phyloP scores from a whole-genome alignment of 257 asterid genomes.

The Ajuga chamaepitys region DNA sequence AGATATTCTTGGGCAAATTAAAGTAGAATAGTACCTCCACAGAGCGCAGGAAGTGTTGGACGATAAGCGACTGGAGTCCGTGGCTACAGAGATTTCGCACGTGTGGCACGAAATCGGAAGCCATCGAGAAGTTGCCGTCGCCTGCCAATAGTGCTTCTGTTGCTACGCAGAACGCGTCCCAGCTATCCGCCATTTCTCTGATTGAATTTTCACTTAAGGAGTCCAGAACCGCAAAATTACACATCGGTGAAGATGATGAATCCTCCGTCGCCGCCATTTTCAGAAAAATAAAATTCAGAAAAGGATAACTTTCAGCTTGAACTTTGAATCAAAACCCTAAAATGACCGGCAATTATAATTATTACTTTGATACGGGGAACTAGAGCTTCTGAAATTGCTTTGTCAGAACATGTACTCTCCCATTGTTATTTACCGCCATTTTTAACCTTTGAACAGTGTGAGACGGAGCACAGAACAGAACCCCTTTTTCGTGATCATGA shows the following conservation, averaged over 20 bases:
- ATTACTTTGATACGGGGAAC: neutral
- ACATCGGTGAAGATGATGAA: conserved; percentile 30
- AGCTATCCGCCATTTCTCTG: conserved; percentile 48
- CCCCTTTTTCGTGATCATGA: neutral
- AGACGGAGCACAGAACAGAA: neutral
- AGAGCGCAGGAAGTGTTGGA: conserved; percentile 61
- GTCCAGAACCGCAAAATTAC: conserved; percentile 52
- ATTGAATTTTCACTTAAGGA: conserved; percentile 37
- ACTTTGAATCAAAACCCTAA: conserved; percentile 17
- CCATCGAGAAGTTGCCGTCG: conserved; percentile 32
- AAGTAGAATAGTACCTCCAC: conserved; percentile 44
- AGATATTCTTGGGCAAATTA: neutral
- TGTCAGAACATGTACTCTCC: neutral
- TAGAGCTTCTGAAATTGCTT: conserved; percentile 1
- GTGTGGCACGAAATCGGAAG: conserved; percentile 35
- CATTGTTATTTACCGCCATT: conserved; percentile 29
- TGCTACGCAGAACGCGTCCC: conserved; percentile 58
- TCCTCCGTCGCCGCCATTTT: conserved; percentile 45
- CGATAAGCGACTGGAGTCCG: conserved; percentile 61
- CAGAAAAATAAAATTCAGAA: neutral
- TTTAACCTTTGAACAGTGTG: conserved; percentile 19
- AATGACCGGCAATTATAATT: neutral
- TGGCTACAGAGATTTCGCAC: conserved; percentile 41
- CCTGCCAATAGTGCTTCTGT: conserved; percentile 46
- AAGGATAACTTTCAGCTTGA: neutral